Conservation (phyloP, 441 rosid genomes). For the Croton laevigatus region DNA sequence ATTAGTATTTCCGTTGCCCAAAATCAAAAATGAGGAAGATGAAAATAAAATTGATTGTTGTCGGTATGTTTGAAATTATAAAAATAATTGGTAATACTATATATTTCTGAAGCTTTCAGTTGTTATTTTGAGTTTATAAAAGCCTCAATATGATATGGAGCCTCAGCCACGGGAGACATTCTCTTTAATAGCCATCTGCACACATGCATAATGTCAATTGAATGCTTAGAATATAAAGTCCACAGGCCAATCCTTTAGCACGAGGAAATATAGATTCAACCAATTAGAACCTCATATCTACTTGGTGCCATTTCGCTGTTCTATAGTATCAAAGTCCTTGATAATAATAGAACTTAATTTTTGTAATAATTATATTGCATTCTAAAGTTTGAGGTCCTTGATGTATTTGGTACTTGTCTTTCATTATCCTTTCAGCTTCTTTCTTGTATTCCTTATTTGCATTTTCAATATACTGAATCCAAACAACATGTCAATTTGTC, state of each 20-base stretch:
- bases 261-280: no score
- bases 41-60: no score
- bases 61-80: not conserved
- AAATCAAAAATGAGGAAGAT: no score
- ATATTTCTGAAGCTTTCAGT: not conserved
- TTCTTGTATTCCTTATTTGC: not conserved
- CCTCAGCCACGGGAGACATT: not conserved
- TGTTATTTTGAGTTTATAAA: not conserved
- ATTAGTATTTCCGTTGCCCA: not conserved
- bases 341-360: not conserved
- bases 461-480: not conserved
- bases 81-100: not conserved
- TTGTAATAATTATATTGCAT: not conserved
- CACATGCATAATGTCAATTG: no score
- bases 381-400: not conserved
- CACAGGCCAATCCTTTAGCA: no score
- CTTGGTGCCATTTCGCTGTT: no score
- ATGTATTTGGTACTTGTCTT: not conserved
- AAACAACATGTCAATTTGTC: not conserved
- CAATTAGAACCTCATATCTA: no score
- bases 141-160: not conserved
- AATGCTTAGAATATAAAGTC: no score
- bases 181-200: no score
- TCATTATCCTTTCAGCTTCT: not conserved
- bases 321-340: no score